Percentiles rank a stretch among this genome's conserved stretches.
These are phyloP conservation scores for Rhizopogon hawkerae DNA, from an alignment of 1,284 basidiomycete genomes.

Conservation along the genomic window DNA sequence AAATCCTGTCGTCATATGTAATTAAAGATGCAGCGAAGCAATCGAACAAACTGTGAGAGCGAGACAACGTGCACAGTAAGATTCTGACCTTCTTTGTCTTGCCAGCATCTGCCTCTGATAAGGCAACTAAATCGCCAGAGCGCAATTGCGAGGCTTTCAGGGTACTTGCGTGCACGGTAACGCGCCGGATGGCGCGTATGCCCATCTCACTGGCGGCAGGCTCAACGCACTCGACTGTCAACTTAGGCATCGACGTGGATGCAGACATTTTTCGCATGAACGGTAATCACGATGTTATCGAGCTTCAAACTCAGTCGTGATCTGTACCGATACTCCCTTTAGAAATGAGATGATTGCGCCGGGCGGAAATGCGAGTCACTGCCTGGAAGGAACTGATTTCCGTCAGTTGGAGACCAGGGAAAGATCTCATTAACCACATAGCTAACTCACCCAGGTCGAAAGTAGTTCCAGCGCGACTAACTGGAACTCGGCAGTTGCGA, in stretches of 20 bases:
- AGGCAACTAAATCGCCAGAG: constrained; percentile 63
- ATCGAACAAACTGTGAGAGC: constrained; percentile 1
- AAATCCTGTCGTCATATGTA: constrained; percentile 36
- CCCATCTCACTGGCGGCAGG: background rate
- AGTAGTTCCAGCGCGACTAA: background rate
- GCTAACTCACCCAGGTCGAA: background rate
- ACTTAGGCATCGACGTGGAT: background rate
- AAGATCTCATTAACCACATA: background rate
- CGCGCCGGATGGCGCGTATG: constrained; percentile 41
- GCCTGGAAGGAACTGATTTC: background rate
- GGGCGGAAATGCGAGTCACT: background rate
- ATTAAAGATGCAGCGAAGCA: constrained; percentile 8
- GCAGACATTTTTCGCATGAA: constrained; percentile 1
- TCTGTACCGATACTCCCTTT: background rate
- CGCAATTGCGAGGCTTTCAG: constrained; percentile 55
- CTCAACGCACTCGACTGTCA: background rate
- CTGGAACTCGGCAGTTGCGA: background rate
- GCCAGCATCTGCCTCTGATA: constrained; percentile 35
- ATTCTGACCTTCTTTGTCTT: constrained; percentile 30
- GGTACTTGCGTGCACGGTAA: constrained; percentile 58
- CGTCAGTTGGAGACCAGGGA: background rate
- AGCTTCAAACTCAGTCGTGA: background rate
- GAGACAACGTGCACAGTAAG: constrained; percentile 9
- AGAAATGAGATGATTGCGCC: background rate
- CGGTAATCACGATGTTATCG: background rate